Evolutionary conservation across 768 basidiomycete genomes (phyloP), one percentile per base, ranked within the genome.

Genomic region (Boletus patriciae): DNA sequence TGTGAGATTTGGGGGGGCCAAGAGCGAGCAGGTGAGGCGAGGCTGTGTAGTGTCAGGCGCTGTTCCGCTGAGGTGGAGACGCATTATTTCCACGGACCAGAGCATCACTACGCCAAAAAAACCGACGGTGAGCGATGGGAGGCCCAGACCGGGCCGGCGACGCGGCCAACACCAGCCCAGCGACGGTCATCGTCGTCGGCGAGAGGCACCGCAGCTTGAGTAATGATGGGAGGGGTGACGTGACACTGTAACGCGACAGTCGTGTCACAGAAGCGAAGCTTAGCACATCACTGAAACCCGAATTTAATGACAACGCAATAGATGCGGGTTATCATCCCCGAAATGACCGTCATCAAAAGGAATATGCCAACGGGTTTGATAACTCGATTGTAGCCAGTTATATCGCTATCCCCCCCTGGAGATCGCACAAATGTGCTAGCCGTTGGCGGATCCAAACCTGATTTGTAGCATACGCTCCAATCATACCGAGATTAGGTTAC

Each of bases 21-120:
- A 97, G 83, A 0, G 92, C 92, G 51, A 94, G 78, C 2, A 98
- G 80, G 72, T 96, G 98, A 0, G 94, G 95, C 0, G 94, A 85
- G n/a, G 83, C 86, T 85, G 48, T 12, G 23, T 19, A 23, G 60
- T 33, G 33, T 57, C 42, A 60, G 61, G 15, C 12, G 45, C n/a
- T 19, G 16, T 10, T 10, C 50, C 7, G 21, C 43, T 15, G 33
- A 38, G 13, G 3, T 9, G 33, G 19, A 34, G n/a, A 47, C 12
- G 48, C 64, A 36, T 52, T 19, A 97, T 94, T 67, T 97, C 94
- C 13, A 96, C 87, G 2, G 88, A 89, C 95, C 95, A 97, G 46
- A 96, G 83, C 58, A 93, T 84, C 69, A 92, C 90, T 1, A 95
- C 85, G 7, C 94, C 94, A 3, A 93, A 72, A 50, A 95, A 74